phyloP scores from a whole-genome alignment of 192 early-diverging fungal species.

The Nowakowskiella sp. region DNA sequence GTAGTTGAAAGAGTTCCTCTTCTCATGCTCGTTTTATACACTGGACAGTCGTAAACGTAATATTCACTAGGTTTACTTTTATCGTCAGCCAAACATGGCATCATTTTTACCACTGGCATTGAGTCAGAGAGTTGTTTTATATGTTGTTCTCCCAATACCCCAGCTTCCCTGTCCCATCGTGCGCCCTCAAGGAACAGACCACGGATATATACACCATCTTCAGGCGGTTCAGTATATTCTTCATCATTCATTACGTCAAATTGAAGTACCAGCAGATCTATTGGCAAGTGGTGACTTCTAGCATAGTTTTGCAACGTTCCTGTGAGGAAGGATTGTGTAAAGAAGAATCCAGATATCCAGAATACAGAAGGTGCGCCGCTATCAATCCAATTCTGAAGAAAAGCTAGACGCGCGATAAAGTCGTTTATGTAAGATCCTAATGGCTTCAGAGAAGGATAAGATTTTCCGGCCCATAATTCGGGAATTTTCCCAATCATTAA shows the following conservation, averaged over 20 bases:
- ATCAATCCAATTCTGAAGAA: slow-evolving; percentile 49
- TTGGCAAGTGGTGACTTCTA: slow-evolving; percentile 54
- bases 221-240: slow-evolving; percentile 26
- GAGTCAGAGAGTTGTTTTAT: slow-evolving; percentile 46
- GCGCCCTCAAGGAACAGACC: slow-evolving; percentile 52
- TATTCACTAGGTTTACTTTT: slow-evolving; percentile 10
- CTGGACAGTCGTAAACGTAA: slow-evolving; percentile 44
- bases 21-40: slow-evolving; percentile 53
- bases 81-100: slow-evolving; percentile 35
- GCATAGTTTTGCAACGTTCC: slow-evolving; percentile 59
- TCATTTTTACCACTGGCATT: slow-evolving; percentile 47
- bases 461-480: slow-evolving; percentile 52
- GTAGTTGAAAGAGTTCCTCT: slow-evolving; percentile 53
- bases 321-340: slow-evolving; percentile 56
- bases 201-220: slow-evolving; percentile 49
- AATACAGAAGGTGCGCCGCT: slow-evolving; percentile 43
- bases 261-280: slow-evolving; percentile 46
- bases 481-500: slow-evolving; percentile 50
- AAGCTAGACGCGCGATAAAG: slow-evolving; percentile 43
- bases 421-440: slow-evolving; percentile 46
- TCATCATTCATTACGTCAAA: slow-evolving; percentile 40
- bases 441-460: slow-evolving; percentile 52
- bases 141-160: slow-evolving; percentile 37
- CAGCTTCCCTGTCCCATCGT: slow-evolving; percentile 41
- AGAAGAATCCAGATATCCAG: slow-evolving; percentile 60